A percentile compares a stretch with the other conserved stretches of the same genome.
Conservation (phyloP, 768 basidiomycete genomes). For the Coprinellus aureogranulatus region DNA sequence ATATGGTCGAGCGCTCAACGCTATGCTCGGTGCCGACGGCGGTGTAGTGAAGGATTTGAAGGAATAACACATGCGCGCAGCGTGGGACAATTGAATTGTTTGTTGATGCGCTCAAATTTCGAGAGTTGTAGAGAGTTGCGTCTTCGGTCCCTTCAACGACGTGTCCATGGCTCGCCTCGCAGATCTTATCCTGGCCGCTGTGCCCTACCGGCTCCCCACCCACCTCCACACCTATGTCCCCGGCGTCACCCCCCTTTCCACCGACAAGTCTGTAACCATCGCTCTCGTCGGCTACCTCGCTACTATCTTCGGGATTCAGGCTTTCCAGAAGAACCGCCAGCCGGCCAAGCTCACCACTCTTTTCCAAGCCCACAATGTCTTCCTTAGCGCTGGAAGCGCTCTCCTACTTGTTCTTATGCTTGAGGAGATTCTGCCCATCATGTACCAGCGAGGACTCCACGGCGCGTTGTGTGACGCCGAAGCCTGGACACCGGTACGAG, state of each 20-base stretch:
- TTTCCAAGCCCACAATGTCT: slow-evolving; percentile 88
- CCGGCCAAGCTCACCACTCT: slow-evolving; percentile 75
- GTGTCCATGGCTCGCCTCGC: slow-evolving; percentile 68
- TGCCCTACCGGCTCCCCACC: slow-evolving; percentile 57
- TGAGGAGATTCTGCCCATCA: slow-evolving; percentile 85
- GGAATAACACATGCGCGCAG: slow-evolving; percentile 20
- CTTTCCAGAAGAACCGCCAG: slow-evolving; percentile 75
- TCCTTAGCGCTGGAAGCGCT: slow-evolving; percentile 82
- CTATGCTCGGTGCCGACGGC: no score
- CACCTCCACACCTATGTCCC: slow-evolving; percentile 64
- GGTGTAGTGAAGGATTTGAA: slow-evolving; percentile 9
- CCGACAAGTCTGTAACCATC: slow-evolving; percentile 67
- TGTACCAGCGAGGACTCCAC: slow-evolving; percentile 69
- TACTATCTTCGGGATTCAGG: slow-evolving; percentile 81
- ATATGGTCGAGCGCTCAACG: no score
- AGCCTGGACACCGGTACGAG: slow-evolving; percentile 86
- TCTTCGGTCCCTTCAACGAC: slow-evolving; percentile 23
- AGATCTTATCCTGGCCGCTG: slow-evolving; percentile 60
- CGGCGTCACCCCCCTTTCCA: slow-evolving; percentile 80
- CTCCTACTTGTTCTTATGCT: slow-evolving; percentile 84
- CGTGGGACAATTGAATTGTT: no score
- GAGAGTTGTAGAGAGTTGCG: slow-evolving; percentile 9
- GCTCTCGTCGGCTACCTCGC: slow-evolving; percentile 80
- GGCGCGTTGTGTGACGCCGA: slow-evolving; percentile 70
- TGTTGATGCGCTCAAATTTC: slow-evolving; percentile 29